A percentile compares a stretch with the other conserved stretches of the same genome.
These are phyloP conservation scores for Rhizomucor miehei DNA, from an alignment of 371 early-diverging fungal genomes.

Conservation along the genomic window DNA sequence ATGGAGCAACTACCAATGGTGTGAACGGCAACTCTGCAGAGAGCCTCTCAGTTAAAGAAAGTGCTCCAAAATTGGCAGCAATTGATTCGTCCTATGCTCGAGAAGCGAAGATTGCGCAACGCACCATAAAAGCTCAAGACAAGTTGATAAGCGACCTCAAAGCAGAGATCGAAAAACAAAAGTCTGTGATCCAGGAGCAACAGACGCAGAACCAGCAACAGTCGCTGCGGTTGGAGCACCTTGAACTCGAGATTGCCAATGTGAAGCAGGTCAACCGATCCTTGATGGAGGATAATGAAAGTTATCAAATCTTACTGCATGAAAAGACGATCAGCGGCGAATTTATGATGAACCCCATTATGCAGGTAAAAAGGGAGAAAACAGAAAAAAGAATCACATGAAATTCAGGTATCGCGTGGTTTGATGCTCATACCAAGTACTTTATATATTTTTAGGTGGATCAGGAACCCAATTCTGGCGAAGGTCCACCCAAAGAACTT, in stretches of 20 bases:
- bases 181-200: slow-evolving; percentile 34
- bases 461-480: no score
- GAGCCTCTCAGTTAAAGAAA: neutral
- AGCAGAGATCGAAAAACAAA: slow-evolving; percentile 38
- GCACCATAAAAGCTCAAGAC: slow-evolving; percentile 53
- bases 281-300: slow-evolving; percentile 83
- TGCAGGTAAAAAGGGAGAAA: slow-evolving; percentile 63
- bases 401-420: no score
- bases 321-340: slow-evolving; percentile 83
- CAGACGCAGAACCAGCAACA: slow-evolving; percentile 35
- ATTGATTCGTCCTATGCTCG: slow-evolving; percentile 46
- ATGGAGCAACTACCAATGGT: neutral
- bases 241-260: slow-evolving; percentile 60
- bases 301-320: slow-evolving; percentile 77
- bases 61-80: slow-evolving; percentile 32
- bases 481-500: neutral
- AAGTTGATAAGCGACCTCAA: slow-evolving; percentile 43
- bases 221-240: slow-evolving; percentile 40
- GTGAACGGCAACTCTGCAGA: neutral
- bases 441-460: no score
- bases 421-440: no score
- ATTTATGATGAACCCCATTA: slow-evolving; percentile 61
- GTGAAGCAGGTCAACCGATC: slow-evolving; percentile 67
- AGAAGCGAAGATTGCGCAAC: slow-evolving; percentile 50
- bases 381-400: slow-evolving; percentile 57